These are phyloP conservation scores for Trichoderma simmonsii DNA, from an alignment of 2,329 filamentous ascomycete genomes.

Conservation along the genomic window DNA sequence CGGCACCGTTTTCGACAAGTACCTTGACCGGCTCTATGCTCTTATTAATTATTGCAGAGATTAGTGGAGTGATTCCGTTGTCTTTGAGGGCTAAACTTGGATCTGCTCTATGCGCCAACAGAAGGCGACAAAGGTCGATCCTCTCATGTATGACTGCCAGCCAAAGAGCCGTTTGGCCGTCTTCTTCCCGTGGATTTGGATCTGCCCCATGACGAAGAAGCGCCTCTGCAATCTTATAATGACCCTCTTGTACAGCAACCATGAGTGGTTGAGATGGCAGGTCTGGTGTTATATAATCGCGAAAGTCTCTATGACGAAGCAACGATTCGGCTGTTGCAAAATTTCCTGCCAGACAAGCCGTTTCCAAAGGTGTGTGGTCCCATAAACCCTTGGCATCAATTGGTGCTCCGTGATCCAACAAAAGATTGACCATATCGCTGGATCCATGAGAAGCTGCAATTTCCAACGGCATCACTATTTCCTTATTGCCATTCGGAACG, in stretches of 20 bases:
- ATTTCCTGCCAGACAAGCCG: background rate
- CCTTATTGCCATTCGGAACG: background rate
- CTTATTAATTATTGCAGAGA: background rate
- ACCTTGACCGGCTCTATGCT: background rate
- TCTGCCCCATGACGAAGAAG: background rate
- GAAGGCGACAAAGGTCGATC: background rate
- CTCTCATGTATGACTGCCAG: background rate
- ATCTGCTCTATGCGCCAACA: background rate
- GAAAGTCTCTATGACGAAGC: background rate
- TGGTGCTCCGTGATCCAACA: background rate
- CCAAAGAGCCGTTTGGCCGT: background rate
- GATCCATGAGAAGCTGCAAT: background rate
- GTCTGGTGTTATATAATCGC: background rate
- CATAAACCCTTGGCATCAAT: background rate
- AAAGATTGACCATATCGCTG: background rate
- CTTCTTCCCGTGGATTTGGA: background rate
- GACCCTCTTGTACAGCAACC: background rate
- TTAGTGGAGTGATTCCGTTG: background rate
- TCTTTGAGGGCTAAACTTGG: background rate
- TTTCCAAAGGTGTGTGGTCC: background rate
- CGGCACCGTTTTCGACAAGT: background rate
- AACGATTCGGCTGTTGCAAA: background rate
- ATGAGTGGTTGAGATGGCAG: background rate
- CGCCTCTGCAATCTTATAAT: background rate
- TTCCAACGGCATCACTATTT: background rate